Evolutionary conservation across 345 rosid species (phyloP), one percentile per base, ranked within the genome.

Genomic region (Euphorbia tirucalli): DNA sequence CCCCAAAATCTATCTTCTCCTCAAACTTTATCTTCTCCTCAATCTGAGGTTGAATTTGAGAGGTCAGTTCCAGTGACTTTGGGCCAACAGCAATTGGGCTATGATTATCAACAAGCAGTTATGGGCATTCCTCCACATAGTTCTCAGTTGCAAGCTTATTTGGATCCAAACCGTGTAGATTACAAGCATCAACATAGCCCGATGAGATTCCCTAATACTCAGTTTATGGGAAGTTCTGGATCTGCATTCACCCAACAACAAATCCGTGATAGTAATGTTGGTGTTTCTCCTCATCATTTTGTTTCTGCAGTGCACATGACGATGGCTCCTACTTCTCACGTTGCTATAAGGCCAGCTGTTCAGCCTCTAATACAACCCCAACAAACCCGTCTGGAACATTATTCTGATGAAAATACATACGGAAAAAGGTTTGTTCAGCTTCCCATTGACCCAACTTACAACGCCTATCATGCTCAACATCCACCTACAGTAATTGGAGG

Each of bases 371-470:
- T 80, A 57, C 93, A 81, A 55, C 74, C 87, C 59, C 84, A 79
- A n/a, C 81, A 78, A 72, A 75, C 74, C 55, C 76, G 18, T 13
- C 50, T 84, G 80, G 89, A 83, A 57, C 79, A 9, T n/a, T 70
- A 75, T 72, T 74, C 79, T 75, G 81, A 77, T 24, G 85, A 87
- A 61, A 77, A 75, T 27, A 16, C 81, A 37, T 78, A 66, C 66
- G 85, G 87, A 43, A 71, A 77, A 30, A 75, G 81, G 83, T 57
- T 81, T 69, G 66, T 84, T 78, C 83, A 75, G 77, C 61, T 85
- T 81, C 90, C 93, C 27, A 58, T 83, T 69, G 93, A 88, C 30
- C 85, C 75, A 64, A 77, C 58, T 69, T 85, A 79, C 67, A 80
- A 72, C 68, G 46, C 75, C 4, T 81, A 88, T 75, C 85, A 76